phyloP scores from a whole-genome alignment of 164 flowering plant genomes.

The Magnolia changhungtana region DNA sequence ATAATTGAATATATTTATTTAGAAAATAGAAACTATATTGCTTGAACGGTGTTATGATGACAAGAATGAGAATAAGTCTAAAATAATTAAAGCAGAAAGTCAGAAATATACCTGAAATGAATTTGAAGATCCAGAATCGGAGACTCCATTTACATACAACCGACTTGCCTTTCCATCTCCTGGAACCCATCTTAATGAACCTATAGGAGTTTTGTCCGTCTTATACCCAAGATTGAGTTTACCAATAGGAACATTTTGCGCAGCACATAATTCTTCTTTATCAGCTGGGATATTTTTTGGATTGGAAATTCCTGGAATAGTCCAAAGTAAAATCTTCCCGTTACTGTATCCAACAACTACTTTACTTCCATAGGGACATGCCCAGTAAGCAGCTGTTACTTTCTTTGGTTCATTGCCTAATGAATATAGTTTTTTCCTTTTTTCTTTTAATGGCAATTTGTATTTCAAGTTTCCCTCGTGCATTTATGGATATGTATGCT shows the following conservation, averaged over 20 bases:
- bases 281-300: conserved; percentile 27
- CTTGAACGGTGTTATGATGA: neutral
- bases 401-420: conserved; percentile 46
- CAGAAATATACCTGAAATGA: conserved; percentile 58
- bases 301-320: conserved; percentile 36
- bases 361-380: conserved; percentile 83
- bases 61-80: neutral
- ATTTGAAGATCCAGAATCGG: conserved; percentile 38
- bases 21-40: neutral
- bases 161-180: conserved; percentile 75
- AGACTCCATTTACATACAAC: conserved; percentile 60
- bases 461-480: too few relatives aligned
- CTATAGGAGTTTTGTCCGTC: conserved; percentile 72
- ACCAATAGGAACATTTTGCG: conserved; percentile 44
- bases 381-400: conserved; percentile 88
- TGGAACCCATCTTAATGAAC: conserved; percentile 58
- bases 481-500: too few relatives aligned
- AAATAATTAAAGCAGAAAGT: neutral
- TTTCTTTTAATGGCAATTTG: too few relatives aligned
- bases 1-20: neutral
- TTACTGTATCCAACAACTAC: conserved; percentile 68
- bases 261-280: conserved; percentile 20
- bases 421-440: conserved; percentile 21
- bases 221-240: conserved; percentile 85
- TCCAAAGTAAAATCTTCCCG: conserved; percentile 75